phyloP scores from a whole-genome alignment of 2,329 filamentous ascomycete species.

The Clonostachys solani region DNA sequence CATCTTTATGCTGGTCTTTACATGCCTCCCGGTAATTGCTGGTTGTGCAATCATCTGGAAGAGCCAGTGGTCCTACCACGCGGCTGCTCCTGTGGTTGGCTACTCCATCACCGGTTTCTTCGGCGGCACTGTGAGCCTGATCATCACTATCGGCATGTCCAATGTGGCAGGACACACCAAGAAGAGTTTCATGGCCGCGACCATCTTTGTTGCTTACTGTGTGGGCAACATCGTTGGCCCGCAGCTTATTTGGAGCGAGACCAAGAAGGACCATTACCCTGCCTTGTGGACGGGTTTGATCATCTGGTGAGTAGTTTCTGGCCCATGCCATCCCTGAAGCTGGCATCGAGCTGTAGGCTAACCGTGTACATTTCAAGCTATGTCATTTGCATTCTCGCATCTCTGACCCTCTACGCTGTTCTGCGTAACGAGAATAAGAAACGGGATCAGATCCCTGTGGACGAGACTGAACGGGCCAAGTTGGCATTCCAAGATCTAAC shows the following conservation, averaged over 20 bases:
- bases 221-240: conserved; percentile 38
- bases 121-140: conserved; percentile 61
- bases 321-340: conserved; percentile 21
- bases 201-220: conserved; percentile 37
- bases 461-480: conserved; percentile 21
- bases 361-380: not conserved
- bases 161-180: conserved; percentile 41
- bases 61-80: conserved; percentile 57
- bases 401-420: conserved; percentile 19
- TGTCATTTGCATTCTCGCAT: conserved; percentile 23
- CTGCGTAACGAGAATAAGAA: conserved; percentile 30
- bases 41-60: conserved; percentile 76
- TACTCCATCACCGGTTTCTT: conserved; percentile 73
- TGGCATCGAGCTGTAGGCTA: not conserved
- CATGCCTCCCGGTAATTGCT: conserved; percentile 70
- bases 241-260: conserved; percentile 30
- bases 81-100: conserved; percentile 62
- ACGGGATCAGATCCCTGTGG: conserved; percentile 18
- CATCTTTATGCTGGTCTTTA: conserved; percentile 58
- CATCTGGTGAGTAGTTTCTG: conserved; percentile 27
- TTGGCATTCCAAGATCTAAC: conserved; percentile 19
- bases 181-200: conserved; percentile 31
- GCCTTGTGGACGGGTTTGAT: conserved; percentile 42
- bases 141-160: conserved; percentile 44
- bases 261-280: conserved; percentile 36